Evolutionary conservation across 2,329 filamentous ascomycete genomes (phyloP).

Genomic region (Diaporthe citri): DNA sequence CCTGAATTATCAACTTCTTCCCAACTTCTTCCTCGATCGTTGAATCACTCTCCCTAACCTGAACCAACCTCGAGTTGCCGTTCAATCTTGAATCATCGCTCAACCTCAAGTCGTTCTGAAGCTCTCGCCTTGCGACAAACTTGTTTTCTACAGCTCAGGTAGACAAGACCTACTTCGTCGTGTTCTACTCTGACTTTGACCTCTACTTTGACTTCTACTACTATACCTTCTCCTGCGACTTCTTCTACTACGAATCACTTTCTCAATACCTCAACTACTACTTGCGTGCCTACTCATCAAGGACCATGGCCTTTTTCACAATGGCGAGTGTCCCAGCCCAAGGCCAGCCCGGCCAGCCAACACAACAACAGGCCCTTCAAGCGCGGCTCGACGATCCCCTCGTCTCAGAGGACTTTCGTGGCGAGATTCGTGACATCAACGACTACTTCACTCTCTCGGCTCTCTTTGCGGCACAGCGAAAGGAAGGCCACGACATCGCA

Average conservation of each 20-base stretch:
- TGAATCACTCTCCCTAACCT: neutral
- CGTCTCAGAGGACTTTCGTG: neutral
- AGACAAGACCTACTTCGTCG: neutral
- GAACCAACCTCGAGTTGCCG: neutral
- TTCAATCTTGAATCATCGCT: too few species aligned
- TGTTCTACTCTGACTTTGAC: neutral
- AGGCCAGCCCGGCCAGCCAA: neutral
- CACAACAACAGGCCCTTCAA: neutral
- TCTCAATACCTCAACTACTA: neutral
- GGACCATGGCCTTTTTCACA: neutral
- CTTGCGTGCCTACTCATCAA: neutral
- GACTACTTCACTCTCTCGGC: neutral
- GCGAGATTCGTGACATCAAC: neutral
- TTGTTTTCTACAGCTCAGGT: neutral
- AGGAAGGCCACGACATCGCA: neutral
- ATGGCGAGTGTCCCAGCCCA: neutral
- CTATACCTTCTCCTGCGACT: neutral
- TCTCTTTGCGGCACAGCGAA: neutral
- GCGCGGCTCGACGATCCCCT: neutral
- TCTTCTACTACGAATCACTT: neutral
- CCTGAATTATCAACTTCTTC: neutral
- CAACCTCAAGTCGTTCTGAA: neutral
- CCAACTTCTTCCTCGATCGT: neutral
- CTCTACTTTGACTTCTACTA: neutral
- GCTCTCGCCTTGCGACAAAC: neutral